phyloP scores from a whole-genome alignment of 192 early-diverging fungal species.

The Entomortierella beljakovae region DNA sequence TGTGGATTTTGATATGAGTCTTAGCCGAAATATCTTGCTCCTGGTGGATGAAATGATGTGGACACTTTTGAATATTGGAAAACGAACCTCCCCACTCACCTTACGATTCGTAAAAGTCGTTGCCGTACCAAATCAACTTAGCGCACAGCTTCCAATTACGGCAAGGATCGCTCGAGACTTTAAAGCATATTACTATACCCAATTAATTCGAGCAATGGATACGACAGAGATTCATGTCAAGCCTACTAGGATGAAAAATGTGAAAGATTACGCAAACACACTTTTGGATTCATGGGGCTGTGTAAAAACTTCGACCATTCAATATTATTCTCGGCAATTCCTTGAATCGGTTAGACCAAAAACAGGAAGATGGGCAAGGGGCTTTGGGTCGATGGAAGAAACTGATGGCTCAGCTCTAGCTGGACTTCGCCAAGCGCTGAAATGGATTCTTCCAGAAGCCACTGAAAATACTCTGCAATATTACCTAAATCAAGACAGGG shows the following conservation, averaged over 20 bases:
- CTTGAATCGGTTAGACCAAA: background rate
- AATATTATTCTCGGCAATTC: background rate
- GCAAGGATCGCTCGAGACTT: background rate
- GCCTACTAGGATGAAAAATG: background rate
- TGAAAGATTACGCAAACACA: background rate
- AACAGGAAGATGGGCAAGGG: background rate
- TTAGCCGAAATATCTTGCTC: background rate
- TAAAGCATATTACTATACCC: background rate
- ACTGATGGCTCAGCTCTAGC: background rate
- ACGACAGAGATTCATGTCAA: background rate
- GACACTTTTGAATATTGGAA: background rate
- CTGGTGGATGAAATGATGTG: background rate
- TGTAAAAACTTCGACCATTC: background rate
- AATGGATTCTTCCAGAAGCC: background rate
- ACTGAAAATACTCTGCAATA: background rate
- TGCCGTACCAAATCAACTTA: background rate
- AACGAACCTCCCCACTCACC: background rate
- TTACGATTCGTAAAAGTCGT: background rate
- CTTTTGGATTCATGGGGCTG: background rate
- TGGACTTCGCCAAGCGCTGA: background rate
- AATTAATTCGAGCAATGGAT: background rate
- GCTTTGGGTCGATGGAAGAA: background rate
- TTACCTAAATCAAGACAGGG: background rate
- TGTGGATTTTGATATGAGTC: background rate
- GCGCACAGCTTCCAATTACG: background rate